Base-by-base conservation (phyloP, 495 filamentous ascomycete genomes). In the Chaetomium tenue region DNA sequence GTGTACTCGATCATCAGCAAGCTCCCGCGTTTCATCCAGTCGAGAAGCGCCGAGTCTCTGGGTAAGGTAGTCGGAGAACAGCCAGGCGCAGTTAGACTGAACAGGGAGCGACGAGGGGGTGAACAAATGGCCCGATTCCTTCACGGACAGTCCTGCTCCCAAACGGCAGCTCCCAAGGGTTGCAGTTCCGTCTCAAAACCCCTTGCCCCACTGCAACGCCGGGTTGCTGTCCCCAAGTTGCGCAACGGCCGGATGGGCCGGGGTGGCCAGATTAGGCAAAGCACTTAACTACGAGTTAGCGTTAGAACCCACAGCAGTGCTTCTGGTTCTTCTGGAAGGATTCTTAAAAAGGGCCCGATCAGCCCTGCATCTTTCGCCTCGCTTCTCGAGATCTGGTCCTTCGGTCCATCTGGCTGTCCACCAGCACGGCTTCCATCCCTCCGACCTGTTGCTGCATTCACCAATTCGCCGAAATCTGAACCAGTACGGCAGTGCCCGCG, bases 191-290 rank as follows among this genome's bases (percentile, higher is more conserved):
- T 62, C 50, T 55, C 60, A 55, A 28, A 53, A 20, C 16, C 59
- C 28, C 8, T 48, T 44, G 39, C 39, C 57, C 57, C 57, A 58
- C 57, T 28, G 39, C 15, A 33, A 37, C 33, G 33, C 33, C 44
- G 28, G 20, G 2, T 23, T 12, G 2, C 28, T 20, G 33, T 15
- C 4, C 28, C 18, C 30, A 39, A 37, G 33, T 37, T 37, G 33
- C 28, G 33, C 58, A 63, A 63, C 60, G 60, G 60, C 37, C 51
- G 51, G 60, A 25, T 56, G 52, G 51, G n/a, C 61, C 61, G 51
- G 42, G 25, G 39, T 39, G 25, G 52, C 51, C 37, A 55, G 40
- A 63, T 63, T 47, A 30, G 61, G 61, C 61, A 56, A 63, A 56
- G 61, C 25, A 44, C 13, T 13, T 13, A n/a, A n/a, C n/a, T n/a